Conservation (phyloP, 116 monocot species). For the Zostera marina region DNA sequence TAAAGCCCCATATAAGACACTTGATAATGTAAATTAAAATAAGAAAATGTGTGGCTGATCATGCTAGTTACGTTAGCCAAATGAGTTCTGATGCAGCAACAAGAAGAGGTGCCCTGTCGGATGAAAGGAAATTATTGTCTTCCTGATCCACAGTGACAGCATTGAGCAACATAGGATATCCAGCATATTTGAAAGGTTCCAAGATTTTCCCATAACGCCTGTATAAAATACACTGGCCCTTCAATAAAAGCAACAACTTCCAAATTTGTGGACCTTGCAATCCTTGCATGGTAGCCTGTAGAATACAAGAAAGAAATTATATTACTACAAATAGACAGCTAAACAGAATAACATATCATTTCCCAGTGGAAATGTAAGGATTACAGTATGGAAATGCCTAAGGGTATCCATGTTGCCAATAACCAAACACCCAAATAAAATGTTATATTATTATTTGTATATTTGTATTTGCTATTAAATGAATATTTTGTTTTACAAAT, state of each 20-base stretch:
- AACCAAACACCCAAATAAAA: no score
- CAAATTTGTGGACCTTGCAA: constrained; percentile 96
- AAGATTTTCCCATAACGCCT: constrained; percentile 78
- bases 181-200: constrained; percentile 99
- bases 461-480: no score
- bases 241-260: constrained; percentile 86
- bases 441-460: no score
- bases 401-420: not conserved
- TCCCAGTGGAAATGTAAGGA: not conserved
- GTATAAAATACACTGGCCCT: constrained; percentile 91
- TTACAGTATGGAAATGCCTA: not conserved
- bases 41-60: constrained; percentile 1
- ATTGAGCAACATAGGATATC: constrained; percentile 97
- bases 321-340: not conserved
- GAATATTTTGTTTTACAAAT: no score
- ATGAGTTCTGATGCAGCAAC: constrained; percentile 92
- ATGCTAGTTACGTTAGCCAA: constrained; percentile 73
- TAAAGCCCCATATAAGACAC: not conserved
- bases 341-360: not conserved
- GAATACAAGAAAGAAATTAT: constrained; percentile 3
- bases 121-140: constrained; percentile 94
- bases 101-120: constrained; percentile 80
- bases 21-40: not conserved
- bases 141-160: constrained; percentile 89
- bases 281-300: constrained; percentile 98